These are phyloP conservation scores for Rhizophagus sp. DNA, from an alignment of 192 early-diverging fungal genomes.

Conservation along the genomic window DNA sequence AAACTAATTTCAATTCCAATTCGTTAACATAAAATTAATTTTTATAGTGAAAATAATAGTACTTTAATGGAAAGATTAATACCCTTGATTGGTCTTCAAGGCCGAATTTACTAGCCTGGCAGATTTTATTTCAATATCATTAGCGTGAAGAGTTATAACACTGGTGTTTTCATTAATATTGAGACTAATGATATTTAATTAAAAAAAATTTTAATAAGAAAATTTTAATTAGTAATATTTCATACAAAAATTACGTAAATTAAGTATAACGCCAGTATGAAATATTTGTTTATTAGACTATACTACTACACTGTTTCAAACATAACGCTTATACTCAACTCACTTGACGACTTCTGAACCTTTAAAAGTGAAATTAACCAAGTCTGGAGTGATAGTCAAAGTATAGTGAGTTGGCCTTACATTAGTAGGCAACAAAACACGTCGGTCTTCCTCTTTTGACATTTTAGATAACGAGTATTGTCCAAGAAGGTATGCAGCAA, in stretches of 20 bases:
- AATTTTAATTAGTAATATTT: neutral
- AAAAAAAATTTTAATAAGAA: neutral
- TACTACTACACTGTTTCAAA: neutral
- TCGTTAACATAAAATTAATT: neutral
- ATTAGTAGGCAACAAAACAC: conserved; percentile 85
- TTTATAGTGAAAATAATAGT: neutral
- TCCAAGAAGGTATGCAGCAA: neutral
- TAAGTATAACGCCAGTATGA: no score
- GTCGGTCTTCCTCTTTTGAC: conserved; percentile 38
- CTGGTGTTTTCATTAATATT: conserved; percentile 62
- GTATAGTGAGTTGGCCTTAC: conserved; percentile 85
- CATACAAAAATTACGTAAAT: neutral
- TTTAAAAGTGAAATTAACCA: conserved; percentile 76
- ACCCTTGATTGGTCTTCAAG: conserved; percentile 60
- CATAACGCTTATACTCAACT: neutral
- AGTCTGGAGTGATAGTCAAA: conserved; percentile 76
- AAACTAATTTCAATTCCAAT: conserved; percentile 27
- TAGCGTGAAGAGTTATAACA: conserved; percentile 66
- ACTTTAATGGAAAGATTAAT: neutral
- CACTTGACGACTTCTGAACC: conserved; percentile 45
- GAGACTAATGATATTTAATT: conserved; percentile 39
- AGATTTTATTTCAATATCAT: conserved; percentile 65
- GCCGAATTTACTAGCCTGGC: conserved; percentile 46
- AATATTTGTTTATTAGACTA: neutral
- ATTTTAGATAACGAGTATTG: conserved; percentile 5